Percentiles rank a stretch among this genome's conserved stretches.
Evolutionary conservation across 192 early-diverging fungal species (phyloP).

Genomic region (Rhizophagus sp.): DNA sequence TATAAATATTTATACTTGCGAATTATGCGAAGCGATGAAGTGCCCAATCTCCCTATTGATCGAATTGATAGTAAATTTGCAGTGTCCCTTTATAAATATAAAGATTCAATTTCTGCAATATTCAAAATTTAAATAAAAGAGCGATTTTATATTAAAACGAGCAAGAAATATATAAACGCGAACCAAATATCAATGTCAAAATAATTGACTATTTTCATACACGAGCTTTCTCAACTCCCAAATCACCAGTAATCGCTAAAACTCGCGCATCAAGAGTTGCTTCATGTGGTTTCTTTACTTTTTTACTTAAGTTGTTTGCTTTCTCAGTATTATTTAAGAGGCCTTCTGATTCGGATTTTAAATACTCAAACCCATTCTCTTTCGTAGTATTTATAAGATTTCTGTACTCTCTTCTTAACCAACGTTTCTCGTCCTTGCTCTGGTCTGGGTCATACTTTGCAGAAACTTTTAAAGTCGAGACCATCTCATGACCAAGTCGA

Average conservation of each 20-base stretch:
- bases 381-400: slow-evolving; percentile 40
- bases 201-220: slow-evolving; percentile 71
- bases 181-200: slow-evolving; percentile 82
- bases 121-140: too few relatives aligned
- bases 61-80: too few relatives aligned
- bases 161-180: too few relatives aligned
- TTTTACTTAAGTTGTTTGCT: slow-evolving; percentile 41
- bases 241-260: slow-evolving; percentile 71
- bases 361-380: slow-evolving; percentile 41
- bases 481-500: too few relatives aligned
- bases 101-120: too few relatives aligned
- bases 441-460: slow-evolving; percentile 22
- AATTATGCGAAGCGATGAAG: too few relatives aligned
- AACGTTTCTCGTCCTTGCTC: slow-evolving; percentile 38
- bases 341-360: slow-evolving; percentile 39
- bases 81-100: too few relatives aligned
- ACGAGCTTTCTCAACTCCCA: slow-evolving; percentile 75
- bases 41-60: too few relatives aligned
- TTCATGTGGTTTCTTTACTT: slow-evolving; percentile 82
- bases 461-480: too few relatives aligned
- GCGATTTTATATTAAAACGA: too few relatives aligned
- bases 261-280: slow-evolving; percentile 86
- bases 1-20: too few relatives aligned
- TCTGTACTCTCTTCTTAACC: slow-evolving; percentile 41
- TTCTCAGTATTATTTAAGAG: slow-evolving; percentile 37